These are phyloP conservation scores for Podospora pseudopauciseta DNA, from an alignment of 495 filamentous ascomycete species.

Conservation along the genomic window DNA sequence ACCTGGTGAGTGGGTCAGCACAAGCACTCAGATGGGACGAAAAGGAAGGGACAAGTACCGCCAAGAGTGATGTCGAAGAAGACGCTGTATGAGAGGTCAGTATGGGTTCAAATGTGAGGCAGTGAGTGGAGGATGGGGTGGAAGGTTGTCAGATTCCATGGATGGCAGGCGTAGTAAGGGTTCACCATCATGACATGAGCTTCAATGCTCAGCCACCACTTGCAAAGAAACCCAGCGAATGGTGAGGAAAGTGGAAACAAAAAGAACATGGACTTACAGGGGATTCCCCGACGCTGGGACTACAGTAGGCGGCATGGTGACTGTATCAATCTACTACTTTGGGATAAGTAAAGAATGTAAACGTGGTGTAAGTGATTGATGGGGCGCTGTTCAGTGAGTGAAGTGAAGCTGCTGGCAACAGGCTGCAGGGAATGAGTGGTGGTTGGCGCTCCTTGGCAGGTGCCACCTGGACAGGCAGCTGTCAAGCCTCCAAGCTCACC, in stretches of 20 bases:
- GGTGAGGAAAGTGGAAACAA: neutral
- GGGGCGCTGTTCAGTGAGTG: constrained; percentile 2
- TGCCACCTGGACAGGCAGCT: neutral
- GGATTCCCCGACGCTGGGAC: constrained; percentile 54
- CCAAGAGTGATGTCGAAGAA: constrained; percentile 94
- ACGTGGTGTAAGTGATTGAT: neutral
- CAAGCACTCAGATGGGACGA: constrained; percentile 6
- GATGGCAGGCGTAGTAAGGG: neutral
- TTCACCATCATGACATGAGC: neutral
- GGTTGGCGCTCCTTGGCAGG: neutral
- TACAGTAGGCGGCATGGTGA: constrained; percentile 48
- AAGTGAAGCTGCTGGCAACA: neutral
- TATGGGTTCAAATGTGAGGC: neutral
- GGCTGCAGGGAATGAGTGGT: neutral
- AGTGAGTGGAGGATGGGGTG: neutral
- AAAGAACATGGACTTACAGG: constrained; percentile 39
- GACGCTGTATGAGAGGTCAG: constrained; percentile 44
- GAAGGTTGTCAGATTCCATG: neutral
- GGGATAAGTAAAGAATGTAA: neutral
- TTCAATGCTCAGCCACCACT: neutral
- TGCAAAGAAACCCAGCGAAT: neutral
- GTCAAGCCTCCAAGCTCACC: neutral
- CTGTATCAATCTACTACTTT: neutral
- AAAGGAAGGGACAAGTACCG: constrained; percentile 49
- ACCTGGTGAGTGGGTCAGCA: constrained; percentile 46